Evolutionary conservation across 2,329 filamentous ascomycete species (phyloP), one percentile per base, ranked within the genome.

Genomic region (Hypoxylon sp.): DNA sequence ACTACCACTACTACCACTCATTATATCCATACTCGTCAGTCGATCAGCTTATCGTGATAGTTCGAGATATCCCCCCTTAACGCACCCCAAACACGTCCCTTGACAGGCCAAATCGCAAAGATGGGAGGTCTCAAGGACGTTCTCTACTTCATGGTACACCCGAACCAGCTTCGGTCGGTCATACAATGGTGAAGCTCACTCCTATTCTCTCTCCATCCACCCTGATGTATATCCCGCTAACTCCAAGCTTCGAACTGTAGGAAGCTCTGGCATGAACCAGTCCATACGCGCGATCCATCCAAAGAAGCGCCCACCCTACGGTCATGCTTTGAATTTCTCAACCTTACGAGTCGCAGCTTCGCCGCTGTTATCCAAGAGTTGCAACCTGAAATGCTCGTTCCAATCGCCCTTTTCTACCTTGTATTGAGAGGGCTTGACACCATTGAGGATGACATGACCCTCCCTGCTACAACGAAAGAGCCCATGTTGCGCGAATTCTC

Each of bases 371-470:
- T 99, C 70, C 89, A 97, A 80, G 96, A 99, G 81, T 87, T 99
- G 44, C 94, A 97, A 77, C 93, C 93, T 0, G 95, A 99, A 80
- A 89, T 99, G 30, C 87, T 98, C 33, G 87, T 97, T 40, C 93
- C 96, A 22, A 86, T 98, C 46, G 89, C 90, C 59, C 84, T 98
- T 8, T 99, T 99, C 85, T 99, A 99, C 82, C 87, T 99, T 26
- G 87, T 93, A 55, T 85, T 99, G 57, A 92, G 96, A 65, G 96
- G 93, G 48, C 87, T 99, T 52, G 96, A 99, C 79, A 99, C 96
- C n/a, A 92, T 99, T 65, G 96, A 99, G 81, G 96, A 99, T 83
- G 96, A 99, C 80, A 98, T 97, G 89, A 97, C 93, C 4, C 90
- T 99, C 65, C 84, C 91, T 2, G 81, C 95, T 38, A 85, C 87